Base-by-base conservation (phyloP, 2,329 filamentous ascomycete species). In the Clonostachys rosea region DNA sequence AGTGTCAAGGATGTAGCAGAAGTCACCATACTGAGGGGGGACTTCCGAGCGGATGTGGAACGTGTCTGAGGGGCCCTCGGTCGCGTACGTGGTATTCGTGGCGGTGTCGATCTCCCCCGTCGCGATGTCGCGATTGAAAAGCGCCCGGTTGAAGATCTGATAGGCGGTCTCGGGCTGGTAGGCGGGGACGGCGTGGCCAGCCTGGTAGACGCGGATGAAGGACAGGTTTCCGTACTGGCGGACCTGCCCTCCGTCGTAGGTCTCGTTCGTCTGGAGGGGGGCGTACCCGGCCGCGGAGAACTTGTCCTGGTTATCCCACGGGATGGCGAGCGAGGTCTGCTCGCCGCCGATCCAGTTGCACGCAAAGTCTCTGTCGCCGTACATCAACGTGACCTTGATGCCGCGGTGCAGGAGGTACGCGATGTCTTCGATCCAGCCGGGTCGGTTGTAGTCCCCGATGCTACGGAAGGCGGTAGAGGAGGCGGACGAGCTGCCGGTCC, bases 321-420 rank as follows among this genome's bases (percentile, higher is more conserved):
- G 60, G 20, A 81, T 62, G 0, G 66, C 64, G 34, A 80, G 66
- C 2, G 74, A 70, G 2, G 70, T 70, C 11, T 60, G 65, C 6
- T 74, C 78, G 35, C 87, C 89, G n/a, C 89, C 89, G 53, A 85
- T 70, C 66, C 85, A 84, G 60, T 84, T 84, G 62, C 80, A 84
- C 50, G 81, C 75, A 57, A 79, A 84, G 61, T 84, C 81, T 50
- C 78, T 66, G 56, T 84, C 80, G 24, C 80, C 75, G 61, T 89
- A 87, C 50, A 88, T 75, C 47, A 90, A 66, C 3, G 83, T 81
- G 16, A 90, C 78, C 16, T 78, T 79, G 16, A 87, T 76, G 20
- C 79, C 81, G 2, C 66, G 71, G n/a, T 76, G 68, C 47, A 85
- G 66, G 33, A 86, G 73, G n/a, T 71, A 64, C 45, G 81, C 78